Evolutionary conservation across 1,139 yeast genomes (phyloP).

Genomic region (Lizanozyma gosingica): DNA sequence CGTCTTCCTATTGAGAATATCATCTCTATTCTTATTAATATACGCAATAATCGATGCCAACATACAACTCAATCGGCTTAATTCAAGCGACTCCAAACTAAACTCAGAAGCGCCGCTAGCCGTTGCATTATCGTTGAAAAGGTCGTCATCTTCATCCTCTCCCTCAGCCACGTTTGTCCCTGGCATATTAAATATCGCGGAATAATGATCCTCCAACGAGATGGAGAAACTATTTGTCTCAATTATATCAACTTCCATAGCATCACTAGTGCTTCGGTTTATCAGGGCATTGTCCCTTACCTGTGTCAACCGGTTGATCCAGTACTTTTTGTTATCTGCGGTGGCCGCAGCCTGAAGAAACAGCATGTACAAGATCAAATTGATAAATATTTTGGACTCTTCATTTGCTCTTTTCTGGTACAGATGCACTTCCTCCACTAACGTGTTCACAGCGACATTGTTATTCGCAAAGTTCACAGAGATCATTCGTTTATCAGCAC

Average conservation of each 20-base stretch:
- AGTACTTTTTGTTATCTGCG: background rate
- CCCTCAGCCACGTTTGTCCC: conserved; percentile 8
- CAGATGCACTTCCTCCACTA: background rate
- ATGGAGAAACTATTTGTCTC: background rate
- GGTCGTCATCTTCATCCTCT: conserved; percentile 2
- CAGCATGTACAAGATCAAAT: background rate
- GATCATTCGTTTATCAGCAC: background rate
- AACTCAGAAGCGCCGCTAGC: background rate
- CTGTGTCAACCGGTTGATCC: background rate
- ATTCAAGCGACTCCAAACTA: background rate
- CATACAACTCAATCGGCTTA: background rate
- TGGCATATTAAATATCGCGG: background rate
- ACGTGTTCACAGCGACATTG: background rate
- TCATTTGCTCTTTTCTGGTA: background rate
- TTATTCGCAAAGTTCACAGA: background rate
- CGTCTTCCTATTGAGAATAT: background rate
- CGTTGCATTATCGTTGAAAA: background rate
- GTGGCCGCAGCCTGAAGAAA: background rate
- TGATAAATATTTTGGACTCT: background rate
- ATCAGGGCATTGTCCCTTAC: no score
- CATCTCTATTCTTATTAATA: background rate
- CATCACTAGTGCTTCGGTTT: background rate
- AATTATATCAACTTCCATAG: background rate
- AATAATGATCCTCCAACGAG: background rate
- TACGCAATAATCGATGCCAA: background rate